A percentile compares a stretch with the other conserved stretches of the same genome.
Conservation (phyloP, 805 yeast genomes). For the Candida vartiovaarae region DNA sequence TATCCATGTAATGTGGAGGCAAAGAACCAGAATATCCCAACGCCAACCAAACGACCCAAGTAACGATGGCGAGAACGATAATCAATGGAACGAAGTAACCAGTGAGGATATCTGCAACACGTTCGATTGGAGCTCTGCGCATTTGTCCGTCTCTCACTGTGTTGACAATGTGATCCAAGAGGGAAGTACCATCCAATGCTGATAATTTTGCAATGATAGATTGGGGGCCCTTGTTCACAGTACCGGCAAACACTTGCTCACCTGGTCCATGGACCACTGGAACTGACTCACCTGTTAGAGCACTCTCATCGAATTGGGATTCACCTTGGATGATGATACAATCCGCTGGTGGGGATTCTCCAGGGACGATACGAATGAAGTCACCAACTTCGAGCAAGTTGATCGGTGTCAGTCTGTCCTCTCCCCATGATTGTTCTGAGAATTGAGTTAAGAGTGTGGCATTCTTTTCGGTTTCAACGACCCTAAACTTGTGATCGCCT, state of each 20-base stretch:
- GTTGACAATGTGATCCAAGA: conserved; percentile 61
- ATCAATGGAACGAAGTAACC: conserved; percentile 71
- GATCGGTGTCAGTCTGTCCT: conserved; percentile 32
- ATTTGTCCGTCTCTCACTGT: conserved; percentile 71
- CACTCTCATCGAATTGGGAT: conserved; percentile 52
- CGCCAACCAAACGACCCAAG: conserved; percentile 65
- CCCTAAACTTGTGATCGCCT: conserved; percentile 50
- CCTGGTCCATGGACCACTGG: conserved; percentile 54
- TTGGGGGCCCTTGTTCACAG: conserved; percentile 53
- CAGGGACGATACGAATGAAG: conserved; percentile 39
- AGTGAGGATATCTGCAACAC: conserved; percentile 60
- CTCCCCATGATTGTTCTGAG: conserved; percentile 23
- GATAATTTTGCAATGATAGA: conserved; percentile 48
- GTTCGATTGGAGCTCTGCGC: conserved; percentile 66
- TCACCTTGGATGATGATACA: conserved; percentile 42
- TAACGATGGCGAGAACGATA: conserved; percentile 47
- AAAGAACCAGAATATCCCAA: conserved; percentile 48
- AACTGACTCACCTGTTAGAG: conserved; percentile 53
- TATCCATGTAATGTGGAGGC: conserved; percentile 50
- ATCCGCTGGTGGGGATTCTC: conserved; percentile 57
- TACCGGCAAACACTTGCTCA: conserved; percentile 67
- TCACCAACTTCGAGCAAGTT: conserved; percentile 47
- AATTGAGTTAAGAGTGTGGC: conserved; percentile 32
- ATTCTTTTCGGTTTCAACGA: conserved; percentile 40
- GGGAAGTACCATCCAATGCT: conserved; percentile 55